Evolutionary conservation across 305 asterid genomes (phyloP), one percentile per base, ranked within the genome.

Genomic region (Petunia hybrid): DNA sequence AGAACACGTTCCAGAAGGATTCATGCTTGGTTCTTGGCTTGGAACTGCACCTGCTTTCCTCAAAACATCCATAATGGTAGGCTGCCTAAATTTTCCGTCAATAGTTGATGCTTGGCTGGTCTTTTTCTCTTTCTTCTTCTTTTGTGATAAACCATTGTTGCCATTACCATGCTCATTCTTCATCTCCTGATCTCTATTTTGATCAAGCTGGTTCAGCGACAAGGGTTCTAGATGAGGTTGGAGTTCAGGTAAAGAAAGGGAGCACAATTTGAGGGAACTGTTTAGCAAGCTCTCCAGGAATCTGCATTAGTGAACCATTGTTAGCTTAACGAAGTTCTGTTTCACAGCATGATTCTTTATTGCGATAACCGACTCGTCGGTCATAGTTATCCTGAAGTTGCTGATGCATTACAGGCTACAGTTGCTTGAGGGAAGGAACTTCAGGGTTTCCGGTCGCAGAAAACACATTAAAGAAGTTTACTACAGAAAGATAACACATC

Each of bases 211-310:
- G 87, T 64, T 79, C 76, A 40, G 80, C 59, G 86, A 83, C 64
- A 82, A 80, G 76, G 82, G 80, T 83, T 88, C 95, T 86, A 83
- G 77, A 79, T 82, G 85, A 83, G 92, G 95, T 87, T 85, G 83
- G 75, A 92, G 95, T 83, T 87, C 95, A 4, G 98, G 98, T 79
- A 94, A 91, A 82, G 88, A 79, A 51, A 89, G 66, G 1, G 91
- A 88, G 74, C 87, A 88, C 73, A 84, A 87, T 79, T 87, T 92
- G 80, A 94, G 94, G 82, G 85, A 84, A 83, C 87, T 87, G 82
- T 94, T 92, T 85, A 94, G 87, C 88, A 94, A 77, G 84, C 89
- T 85, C 90, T 94, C 98, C 41, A 92, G 70, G 83, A 88, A 91
- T 82, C 98, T 94, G 94, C 91, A 91, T 42, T n/a, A 61, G 76